These are phyloP conservation scores for Pugionium dolabratum DNA, from an alignment of 345 rosid genomes.

Conservation along the genomic window DNA sequence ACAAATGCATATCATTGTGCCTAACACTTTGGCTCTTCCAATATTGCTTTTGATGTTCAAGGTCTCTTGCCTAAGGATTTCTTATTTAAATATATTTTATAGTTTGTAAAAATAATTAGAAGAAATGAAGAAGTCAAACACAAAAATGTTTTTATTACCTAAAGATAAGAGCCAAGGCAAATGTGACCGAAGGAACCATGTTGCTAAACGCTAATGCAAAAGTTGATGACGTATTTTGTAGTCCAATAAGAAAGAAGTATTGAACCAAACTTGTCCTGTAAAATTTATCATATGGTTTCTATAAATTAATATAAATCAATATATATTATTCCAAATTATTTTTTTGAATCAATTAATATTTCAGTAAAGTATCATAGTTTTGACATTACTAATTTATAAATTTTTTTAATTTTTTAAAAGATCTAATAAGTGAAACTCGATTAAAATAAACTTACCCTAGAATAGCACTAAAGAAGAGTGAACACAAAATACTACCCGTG, in stretches of 20 bases:
- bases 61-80: slow-evolving; percentile 50
- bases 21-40: slow-evolving; percentile 59
- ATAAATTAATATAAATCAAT: too few species aligned
- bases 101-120: neutral
- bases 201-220: slow-evolving; percentile 60
- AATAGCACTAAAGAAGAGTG: slow-evolving; percentile 53
- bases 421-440: neutral
- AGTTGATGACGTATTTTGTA: slow-evolving; percentile 59
- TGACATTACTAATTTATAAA: too few species aligned
- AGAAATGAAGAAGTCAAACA: neutral
- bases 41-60: slow-evolving; percentile 46
- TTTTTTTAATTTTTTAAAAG: too few species aligned
- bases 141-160: slow-evolving; percentile 38
- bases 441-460: slow-evolving; percentile 43
- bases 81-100: neutral
- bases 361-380: too few species aligned
- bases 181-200: slow-evolving; percentile 62
- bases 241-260: slow-evolving; percentile 58
- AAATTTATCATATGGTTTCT: neutral
- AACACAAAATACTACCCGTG: slow-evolving; percentile 42
- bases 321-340: too few species aligned
- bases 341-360: too few species aligned
- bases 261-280: slow-evolving; percentile 52
- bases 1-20: slow-evolving; percentile 54
- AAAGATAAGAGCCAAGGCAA: slow-evolving; percentile 52